Conservation (phyloP, 2,329 filamentous ascomycete species). For the Tolypocladium sp. region DNA sequence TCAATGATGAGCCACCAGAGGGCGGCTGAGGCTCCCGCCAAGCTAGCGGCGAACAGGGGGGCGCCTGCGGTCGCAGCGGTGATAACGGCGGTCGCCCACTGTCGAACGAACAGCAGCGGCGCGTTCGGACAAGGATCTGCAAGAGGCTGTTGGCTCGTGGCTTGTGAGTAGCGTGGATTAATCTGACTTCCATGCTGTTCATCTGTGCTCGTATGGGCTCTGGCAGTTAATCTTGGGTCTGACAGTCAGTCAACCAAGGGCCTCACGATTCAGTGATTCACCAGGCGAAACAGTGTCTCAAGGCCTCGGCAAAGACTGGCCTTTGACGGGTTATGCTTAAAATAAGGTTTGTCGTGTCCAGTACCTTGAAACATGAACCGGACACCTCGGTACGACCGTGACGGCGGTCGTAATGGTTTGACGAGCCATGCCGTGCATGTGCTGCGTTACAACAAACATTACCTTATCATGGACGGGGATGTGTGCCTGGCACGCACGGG, state of each 20-base stretch:
- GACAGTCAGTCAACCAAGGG: too few species aligned
- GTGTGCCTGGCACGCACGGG: not conserved
- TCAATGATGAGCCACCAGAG: not conserved
- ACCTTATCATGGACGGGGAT: not conserved
- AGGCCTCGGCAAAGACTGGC: not conserved
- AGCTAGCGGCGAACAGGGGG: not conserved
- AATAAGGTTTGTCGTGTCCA: not conserved
- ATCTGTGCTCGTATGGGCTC: not conserved
- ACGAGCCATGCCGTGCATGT: not conserved
- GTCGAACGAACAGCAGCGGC: not conserved
- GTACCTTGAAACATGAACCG: not conserved
- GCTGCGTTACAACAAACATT: not conserved
- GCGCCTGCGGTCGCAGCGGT: not conserved
- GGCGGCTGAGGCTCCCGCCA: not conserved
- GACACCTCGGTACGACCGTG: not conserved
- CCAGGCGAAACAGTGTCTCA: not conserved
- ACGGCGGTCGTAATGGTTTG: not conserved
- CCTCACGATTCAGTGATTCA: too few species aligned
- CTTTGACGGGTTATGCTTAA: not conserved
- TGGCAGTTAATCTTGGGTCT: too few species aligned
- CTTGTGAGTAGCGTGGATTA: not conserved
- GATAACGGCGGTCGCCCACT: not conserved
- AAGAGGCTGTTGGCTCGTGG: not conserved
- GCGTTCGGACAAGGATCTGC: not conserved
- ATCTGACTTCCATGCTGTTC: not conserved